Evolutionary conservation across 2,329 filamentous ascomycete genomes (phyloP), one percentile per base, ranked within the genome.

Genomic region (Leptographium lundbergii): DNA sequence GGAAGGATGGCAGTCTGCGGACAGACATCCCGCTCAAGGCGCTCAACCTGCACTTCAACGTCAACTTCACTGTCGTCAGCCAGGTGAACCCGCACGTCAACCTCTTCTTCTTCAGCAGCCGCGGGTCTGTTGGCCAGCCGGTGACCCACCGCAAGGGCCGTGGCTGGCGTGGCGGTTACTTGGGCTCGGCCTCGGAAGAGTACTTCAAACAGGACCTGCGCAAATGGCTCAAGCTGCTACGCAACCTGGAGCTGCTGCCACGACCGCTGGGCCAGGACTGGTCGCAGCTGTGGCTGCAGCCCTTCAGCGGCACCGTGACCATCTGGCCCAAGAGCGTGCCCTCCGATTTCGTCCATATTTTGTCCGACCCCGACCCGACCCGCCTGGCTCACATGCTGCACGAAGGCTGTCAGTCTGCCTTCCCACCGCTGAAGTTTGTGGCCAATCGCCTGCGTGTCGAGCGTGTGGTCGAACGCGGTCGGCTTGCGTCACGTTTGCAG

Each of bases 41-140:
- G 1, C 79, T 99, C 57, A 97, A 99, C 70, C 79, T 96, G 1
- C 90, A 97, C 69, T 99, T 99, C 77, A 97, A 97, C 70, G 94
- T 97, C 71, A 96, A 95, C 70, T 99, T 97, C 72, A 92, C 89
- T 63, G 91, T 99, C 63, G 94, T 86, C 66, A 81, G 78, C 65
- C 82, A 91, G 74, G 92, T 96, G 55, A 99, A 99, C 70, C 94
- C 94, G 1, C 94, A 99, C 70, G 92, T 99, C 72, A 97, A 96
- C 67, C 84, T 97, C 32, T 99, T 99, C 79, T 97, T 99, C 81
- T 99, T 97, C 77, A 94, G 88, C 34, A 95, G 91, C 0, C 83
- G 94, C 36, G 94, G 94, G 14, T 87, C 88, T 0, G 92, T 97
- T 11, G 94, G 94, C 6, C 86, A 89, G 57, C 94, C 94, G 11